phyloP scores from a whole-genome alignment of 2,329 filamentous ascomycete genomes.

The Fusarium sp. region DNA sequence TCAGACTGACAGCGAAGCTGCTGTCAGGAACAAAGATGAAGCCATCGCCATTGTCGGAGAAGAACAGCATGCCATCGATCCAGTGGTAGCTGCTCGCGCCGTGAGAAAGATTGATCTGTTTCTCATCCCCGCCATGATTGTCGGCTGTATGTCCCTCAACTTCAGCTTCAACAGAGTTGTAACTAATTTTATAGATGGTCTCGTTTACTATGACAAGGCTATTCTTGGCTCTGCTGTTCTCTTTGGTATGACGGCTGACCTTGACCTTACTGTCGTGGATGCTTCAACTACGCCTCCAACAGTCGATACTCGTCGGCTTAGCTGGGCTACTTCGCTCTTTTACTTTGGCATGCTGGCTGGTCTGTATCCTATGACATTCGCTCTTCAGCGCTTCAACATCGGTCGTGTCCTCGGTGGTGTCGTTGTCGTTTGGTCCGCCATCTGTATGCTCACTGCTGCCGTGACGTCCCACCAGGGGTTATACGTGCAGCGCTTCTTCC shows the following conservation, averaged over 20 bases:
- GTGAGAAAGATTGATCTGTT: constrained; percentile 76
- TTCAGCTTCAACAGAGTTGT: background rate
- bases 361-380: constrained; percentile 79
- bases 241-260: constrained; percentile 81
- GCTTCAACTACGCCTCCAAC: constrained; percentile 61
- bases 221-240: constrained; percentile 79
- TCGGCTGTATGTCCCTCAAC: constrained; percentile 55
- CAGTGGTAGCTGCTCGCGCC: constrained; percentile 65
- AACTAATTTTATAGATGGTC: constrained; percentile 52
- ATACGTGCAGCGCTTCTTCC: constrained; percentile 75
- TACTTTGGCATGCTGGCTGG: constrained; percentile 85
- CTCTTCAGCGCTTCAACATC: constrained; percentile 75
- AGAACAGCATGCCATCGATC: constrained; percentile 65
- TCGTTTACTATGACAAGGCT: constrained; percentile 67
- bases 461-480: constrained; percentile 74
- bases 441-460: constrained; percentile 77
- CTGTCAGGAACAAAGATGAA: constrained; percentile 45
- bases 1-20: constrained; percentile 18
- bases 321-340: constrained; percentile 83
- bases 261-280: constrained; percentile 67
- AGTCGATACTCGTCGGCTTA: constrained; percentile 75
- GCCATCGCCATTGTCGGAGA: constrained; percentile 69
- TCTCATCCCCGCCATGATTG: constrained; percentile 75
- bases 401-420: constrained; percentile 73
- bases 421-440: constrained; percentile 74